Evolutionary conservation across 306 rosid genomes (phyloP).

Genomic region (Ochetophila trinervis): DNA sequence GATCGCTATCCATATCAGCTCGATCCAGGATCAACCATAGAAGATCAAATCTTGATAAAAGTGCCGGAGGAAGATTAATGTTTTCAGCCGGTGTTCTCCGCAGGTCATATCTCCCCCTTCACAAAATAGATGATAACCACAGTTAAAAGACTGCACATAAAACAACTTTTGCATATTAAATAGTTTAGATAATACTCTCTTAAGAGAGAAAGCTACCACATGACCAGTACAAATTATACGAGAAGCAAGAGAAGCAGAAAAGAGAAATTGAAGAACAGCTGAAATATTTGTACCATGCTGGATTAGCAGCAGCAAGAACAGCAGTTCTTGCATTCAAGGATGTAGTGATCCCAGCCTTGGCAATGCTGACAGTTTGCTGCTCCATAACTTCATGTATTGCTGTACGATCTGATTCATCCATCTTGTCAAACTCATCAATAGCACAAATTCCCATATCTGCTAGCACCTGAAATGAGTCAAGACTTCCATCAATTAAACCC

Average conservation of each 20-base stretch:
- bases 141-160: slow-evolving; percentile 26
- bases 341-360: slow-evolving; percentile 98
- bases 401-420: slow-evolving; percentile 98
- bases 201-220: slow-evolving; percentile 11
- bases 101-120: slow-evolving; percentile 97
- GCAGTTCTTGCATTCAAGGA: slow-evolving; percentile 99
- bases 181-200: slow-evolving; percentile 3
- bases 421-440: slow-evolving; percentile 96
- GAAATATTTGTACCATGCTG: slow-evolving; percentile 68
- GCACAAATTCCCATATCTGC: slow-evolving; percentile 99
- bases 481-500: slow-evolving; percentile 17
- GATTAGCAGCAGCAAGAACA: slow-evolving; percentile 98
- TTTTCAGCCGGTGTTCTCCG: slow-evolving; percentile 98
- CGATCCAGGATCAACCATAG: slow-evolving; percentile 98
- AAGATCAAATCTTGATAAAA: slow-evolving; percentile 91
- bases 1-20: slow-evolving; percentile 96
- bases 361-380: slow-evolving; percentile 99
- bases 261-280: neutral
- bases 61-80: slow-evolving; percentile 95
- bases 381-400: slow-evolving; percentile 99
- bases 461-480: slow-evolving; percentile 60
- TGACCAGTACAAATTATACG: slow-evolving; percentile 9
- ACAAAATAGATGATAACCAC: slow-evolving; percentile 22
- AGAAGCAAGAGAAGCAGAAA: neutral
- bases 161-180: slow-evolving; percentile 3